Base-by-base conservation (phyloP, 2,329 filamentous ascomycete genomes). In the Sporothrix inflata region DNA sequence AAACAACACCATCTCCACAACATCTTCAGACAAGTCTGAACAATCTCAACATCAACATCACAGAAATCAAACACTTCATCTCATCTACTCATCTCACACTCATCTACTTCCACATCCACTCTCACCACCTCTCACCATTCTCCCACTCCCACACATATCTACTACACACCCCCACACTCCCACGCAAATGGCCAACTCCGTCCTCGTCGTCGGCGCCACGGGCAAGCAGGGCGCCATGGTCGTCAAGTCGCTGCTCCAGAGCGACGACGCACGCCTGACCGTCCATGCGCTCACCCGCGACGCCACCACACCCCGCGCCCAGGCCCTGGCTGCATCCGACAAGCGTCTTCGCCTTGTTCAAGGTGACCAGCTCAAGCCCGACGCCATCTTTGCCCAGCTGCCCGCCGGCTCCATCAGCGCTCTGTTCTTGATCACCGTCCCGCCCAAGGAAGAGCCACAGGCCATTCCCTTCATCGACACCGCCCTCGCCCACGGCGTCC, bases 301-400 rank as follows among this genome's bases (percentile, higher is more conserved):
- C 70, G 60, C 76, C 11, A 38, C 74, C 0, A 75, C 76, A 8
- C 47, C 79, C 71, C 76, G 75, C 49, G 74, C 82, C 65, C 73
- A 79, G 66, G 72, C 82, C 75, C 74, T 86, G 75, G 74, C 80
- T 81, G 45, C 83, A 73, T 75, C 78, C 69, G 76, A 78, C 6
- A 74, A 78, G n/a, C 71, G 77, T 67, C 69, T 82, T 27, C 74
- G 77, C 61, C 74, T 82, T 55, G 75, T 82, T 7, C 75, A 82
- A 68, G 81, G 82, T 74, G 78, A 82, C 76, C 76, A 75, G 14
- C 74, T 74, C 67, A 30, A 77, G 49, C 80, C 81, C 3, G 76
- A 57, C 11, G 75, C 79, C 72, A 79, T 83, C 74, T 82, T 83
- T 73, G 76, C 75, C 3, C 75, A 77, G 3, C 76, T 77, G 24